Conservation (phyloP, 2,329 filamentous ascomycete genomes). For the Colletotrichum sp. region DNA sequence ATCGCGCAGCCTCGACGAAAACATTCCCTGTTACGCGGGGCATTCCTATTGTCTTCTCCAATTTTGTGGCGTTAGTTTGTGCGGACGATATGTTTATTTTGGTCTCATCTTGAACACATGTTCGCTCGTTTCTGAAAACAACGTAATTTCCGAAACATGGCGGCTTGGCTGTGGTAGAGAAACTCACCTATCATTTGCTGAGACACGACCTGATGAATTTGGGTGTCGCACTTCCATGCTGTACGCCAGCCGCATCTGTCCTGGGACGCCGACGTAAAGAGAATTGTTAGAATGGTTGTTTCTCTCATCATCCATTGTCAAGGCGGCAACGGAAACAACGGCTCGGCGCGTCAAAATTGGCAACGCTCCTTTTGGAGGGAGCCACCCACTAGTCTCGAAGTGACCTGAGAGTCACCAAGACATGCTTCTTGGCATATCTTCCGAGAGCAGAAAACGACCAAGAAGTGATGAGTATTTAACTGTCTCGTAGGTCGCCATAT, state of each 20-base stretch:
- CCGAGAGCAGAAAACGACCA: neutral
- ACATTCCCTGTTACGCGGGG: neutral
- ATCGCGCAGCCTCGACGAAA: neutral
- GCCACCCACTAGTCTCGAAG: neutral
- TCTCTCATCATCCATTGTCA: neutral
- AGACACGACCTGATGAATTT: neutral
- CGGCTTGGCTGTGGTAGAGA: neutral
- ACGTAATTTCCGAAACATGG: neutral
- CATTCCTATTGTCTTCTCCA: neutral
- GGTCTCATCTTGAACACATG: neutral
- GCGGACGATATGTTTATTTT: neutral
- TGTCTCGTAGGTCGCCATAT: neutral
- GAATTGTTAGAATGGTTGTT: neutral
- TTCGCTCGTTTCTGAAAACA: neutral
- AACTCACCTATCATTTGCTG: neutral
- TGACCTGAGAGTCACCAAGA: neutral
- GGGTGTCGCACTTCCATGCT: neutral
- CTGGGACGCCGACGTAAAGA: accelerated
- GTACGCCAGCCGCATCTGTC: neutral
- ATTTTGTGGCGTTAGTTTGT: neutral
- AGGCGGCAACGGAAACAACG: neutral
- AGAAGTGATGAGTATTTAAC: neutral
- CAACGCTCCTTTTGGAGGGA: neutral
- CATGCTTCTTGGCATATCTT: neutral
- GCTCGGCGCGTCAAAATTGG: neutral